Evolutionary conservation across 2,329 filamentous ascomycete genomes (phyloP).

Genomic region (Botrytis aclada): DNA sequence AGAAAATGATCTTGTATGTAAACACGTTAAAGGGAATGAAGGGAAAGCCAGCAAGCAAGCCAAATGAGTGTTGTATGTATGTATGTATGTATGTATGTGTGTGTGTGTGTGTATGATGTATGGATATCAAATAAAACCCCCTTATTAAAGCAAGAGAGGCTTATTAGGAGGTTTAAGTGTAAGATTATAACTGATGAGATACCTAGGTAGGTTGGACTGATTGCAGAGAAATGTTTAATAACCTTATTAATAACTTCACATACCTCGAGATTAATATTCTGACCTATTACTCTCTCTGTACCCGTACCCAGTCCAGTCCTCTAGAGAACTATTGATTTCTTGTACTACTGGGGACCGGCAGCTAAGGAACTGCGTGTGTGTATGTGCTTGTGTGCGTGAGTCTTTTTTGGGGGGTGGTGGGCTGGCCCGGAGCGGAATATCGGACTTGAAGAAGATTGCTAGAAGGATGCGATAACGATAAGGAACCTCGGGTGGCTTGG

Average conservation of each 20-base stretch:
- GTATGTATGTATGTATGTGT: background rate
- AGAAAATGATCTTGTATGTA: background rate
- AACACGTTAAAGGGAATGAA: background rate
- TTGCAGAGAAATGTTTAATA: background rate
- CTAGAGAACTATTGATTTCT: background rate
- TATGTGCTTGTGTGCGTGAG: background rate
- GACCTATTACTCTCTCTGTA: background rate
- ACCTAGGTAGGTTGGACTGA: background rate
- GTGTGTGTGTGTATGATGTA: background rate
- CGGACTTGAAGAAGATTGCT: background rate
- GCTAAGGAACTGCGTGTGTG: background rate
- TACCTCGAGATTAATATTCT: background rate
- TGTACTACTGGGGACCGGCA: background rate
- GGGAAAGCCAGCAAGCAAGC: background rate
- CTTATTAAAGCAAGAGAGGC: background rate
- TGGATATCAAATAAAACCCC: background rate
- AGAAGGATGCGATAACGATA: background rate
- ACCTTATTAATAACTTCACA: too few relatives aligned
- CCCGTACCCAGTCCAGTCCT: too few relatives aligned
- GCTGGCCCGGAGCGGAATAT: background rate
- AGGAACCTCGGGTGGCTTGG: background rate
- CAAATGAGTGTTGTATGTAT: background rate
- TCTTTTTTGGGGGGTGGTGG: background rate
- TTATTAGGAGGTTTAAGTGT: background rate
- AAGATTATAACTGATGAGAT: background rate